Evolutionary conservation across 768 basidiomycete species (phyloP).

Genomic region (Collybiopsis luxurians): DNA sequence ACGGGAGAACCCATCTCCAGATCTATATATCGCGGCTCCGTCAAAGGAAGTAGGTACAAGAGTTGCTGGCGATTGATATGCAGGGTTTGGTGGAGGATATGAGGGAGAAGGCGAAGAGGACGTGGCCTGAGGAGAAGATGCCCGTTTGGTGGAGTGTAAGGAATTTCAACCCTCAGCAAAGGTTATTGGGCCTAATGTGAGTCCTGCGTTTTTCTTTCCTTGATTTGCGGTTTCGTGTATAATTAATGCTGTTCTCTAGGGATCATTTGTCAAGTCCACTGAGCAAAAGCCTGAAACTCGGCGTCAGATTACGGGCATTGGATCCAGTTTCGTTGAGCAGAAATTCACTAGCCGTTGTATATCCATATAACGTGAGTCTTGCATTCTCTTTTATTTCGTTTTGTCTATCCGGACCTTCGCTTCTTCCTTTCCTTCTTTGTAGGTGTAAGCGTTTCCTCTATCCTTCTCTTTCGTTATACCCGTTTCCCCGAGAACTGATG

Average conservation of each 20-base stretch:
- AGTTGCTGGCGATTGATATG: conserved; percentile 70
- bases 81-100: conserved; percentile 82
- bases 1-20: conserved; percentile 88
- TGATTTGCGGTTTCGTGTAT: neutral
- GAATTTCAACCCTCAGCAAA: conserved; percentile 99
- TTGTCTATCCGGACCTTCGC: conserved; percentile 11
- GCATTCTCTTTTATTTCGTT: conserved; percentile 6
- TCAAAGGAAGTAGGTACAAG: conserved; percentile 67
- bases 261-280: conserved; percentile 97
- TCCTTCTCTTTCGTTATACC: too few relatives aligned
- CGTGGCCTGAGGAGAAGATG: conserved; percentile 92
- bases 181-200: conserved; percentile 88
- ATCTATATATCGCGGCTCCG: conserved; percentile 87
- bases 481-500: neutral
- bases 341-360: conserved; percentile 88
- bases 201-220: conserved; percentile 26
- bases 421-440: neutral
- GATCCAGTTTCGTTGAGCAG: conserved; percentile 92
- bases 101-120: too few relatives aligned
- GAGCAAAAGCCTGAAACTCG: conserved; percentile 94
- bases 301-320: conserved; percentile 94
- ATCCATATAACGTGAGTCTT: conserved; percentile 89
- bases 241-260: conserved; percentile 41
- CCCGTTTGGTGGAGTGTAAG: conserved; percentile 83
- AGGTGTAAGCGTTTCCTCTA: too few relatives aligned